Evolutionary conservation across 495 filamentous ascomycete species (phyloP), one percentile per base, ranked within the genome.

Genomic region (Neurospora sp.): DNA sequence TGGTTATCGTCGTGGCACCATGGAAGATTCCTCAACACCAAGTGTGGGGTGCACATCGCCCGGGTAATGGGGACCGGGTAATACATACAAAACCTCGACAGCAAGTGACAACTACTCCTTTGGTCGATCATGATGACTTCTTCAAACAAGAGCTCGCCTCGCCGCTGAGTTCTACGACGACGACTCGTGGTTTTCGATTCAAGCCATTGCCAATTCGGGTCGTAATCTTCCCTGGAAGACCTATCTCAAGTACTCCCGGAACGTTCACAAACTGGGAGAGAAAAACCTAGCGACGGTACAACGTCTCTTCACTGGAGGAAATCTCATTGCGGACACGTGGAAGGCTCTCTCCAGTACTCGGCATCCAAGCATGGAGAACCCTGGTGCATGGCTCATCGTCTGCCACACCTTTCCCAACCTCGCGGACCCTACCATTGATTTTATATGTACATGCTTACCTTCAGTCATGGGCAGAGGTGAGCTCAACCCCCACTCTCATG

Each of bases 201-300:
- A 89, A 31, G 86, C 93, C 77, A 93, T 93, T 77, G 88, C 89
- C 1, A 72, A 78, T 10, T 82, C 85, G 21, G 86, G 88, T 71
- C 75, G 81, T 79, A 74, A 73, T 42, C 77, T 73, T 78, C 80
- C 84, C 38, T 97, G 93, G 92, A 90, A 91, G 54, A 75, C 86
- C 0, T 97, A 96, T 76, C 88, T 94, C 75, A 92, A 90, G 71
- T 88, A 87, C 74, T 96, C 94, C 62, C 87, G 95, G 13, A 98
- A 98, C 76, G 86, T 98, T 7, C 84, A 86, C 59, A 92, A 89
- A 74, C 86, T 96, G 74, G 90, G 79, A 45, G 85, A 91, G 74
- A 81, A 88, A 0, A 71, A 59, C 39, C 79, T 82, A 10, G 82
- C 88, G 5, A 85, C 89, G 70, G 88, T 90, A 79, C 85, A 88